Percentiles rank a stretch among this genome's conserved stretches.
These are phyloP conservation scores for Coelastrella sp. DNA, from an alignment of 139 green algal genomes.

Conservation along the genomic window DNA sequence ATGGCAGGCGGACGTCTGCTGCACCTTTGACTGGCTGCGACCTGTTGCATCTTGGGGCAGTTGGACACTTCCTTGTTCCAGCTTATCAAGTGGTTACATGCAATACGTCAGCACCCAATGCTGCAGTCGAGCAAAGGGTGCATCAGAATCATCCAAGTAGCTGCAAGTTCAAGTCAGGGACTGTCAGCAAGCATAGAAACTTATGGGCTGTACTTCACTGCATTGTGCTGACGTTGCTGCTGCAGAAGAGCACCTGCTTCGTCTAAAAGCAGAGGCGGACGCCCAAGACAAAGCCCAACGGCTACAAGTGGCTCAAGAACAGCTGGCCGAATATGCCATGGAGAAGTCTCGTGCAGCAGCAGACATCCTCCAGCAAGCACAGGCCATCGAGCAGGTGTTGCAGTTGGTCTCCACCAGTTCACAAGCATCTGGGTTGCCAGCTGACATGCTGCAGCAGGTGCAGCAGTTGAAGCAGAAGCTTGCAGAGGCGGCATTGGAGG, in stretches of 20 bases:
- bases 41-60: too few relatives aligned
- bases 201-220: too few relatives aligned
- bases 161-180: too few relatives aligned
- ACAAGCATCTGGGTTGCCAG: not conserved
- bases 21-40: too few relatives aligned
- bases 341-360: slow-evolving; percentile 57
- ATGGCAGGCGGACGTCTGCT: too few relatives aligned
- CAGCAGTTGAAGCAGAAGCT: slow-evolving; percentile 51
- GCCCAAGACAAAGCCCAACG: slow-evolving; percentile 62
- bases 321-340: slow-evolving; percentile 83
- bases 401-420: not conserved
- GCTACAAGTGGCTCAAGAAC: slow-evolving; percentile 82
- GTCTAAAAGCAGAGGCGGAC: slow-evolving; percentile 79
- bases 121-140: too few relatives aligned
- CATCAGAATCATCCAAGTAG: too few relatives aligned
- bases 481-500: slow-evolving; percentile 65
- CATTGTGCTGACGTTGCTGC: not conserved
- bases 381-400: slow-evolving; percentile 50
- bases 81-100: too few relatives aligned
- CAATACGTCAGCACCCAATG: too few relatives aligned
- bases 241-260: slow-evolving; percentile 80
- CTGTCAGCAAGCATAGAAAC: too few relatives aligned
- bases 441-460: slow-evolving; percentile 28
- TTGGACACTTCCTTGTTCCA: too few relatives aligned
- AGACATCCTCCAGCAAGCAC: slow-evolving; percentile 54